phyloP scores from a whole-genome alignment of 768 basidiomycete genomes.

The Lentinula lateritia region DNA sequence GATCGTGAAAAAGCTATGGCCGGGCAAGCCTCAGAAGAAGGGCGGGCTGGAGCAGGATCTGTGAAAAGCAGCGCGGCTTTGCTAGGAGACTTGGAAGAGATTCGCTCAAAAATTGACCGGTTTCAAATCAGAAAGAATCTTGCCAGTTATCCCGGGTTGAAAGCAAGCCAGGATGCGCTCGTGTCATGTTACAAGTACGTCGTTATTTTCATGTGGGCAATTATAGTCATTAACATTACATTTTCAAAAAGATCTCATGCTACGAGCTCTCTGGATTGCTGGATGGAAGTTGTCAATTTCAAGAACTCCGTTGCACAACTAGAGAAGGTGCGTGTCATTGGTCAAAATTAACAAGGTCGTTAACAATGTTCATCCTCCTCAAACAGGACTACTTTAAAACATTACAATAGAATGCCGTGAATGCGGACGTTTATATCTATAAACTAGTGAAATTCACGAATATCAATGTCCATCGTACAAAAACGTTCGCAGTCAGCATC shows the following conservation, averaged over 20 bases:
- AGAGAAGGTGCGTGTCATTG: slow-evolving; percentile 50
- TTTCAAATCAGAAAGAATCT: slow-evolving; percentile 56
- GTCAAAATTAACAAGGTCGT: slow-evolving; percentile 3
- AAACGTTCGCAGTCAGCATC: not conserved
- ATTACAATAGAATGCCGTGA: slow-evolving; percentile 32
- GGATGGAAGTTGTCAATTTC: slow-evolving; percentile 66
- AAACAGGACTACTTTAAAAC: slow-evolving; percentile 59
- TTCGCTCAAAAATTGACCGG: slow-evolving; percentile 66
- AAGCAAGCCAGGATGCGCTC: slow-evolving; percentile 52
- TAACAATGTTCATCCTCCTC: slow-evolving; percentile 2
- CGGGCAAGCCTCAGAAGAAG: slow-evolving; percentile 31
- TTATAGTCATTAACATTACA: too few species aligned
- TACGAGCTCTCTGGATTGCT: slow-evolving; percentile 63
- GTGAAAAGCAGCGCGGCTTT: slow-evolving; percentile 58
- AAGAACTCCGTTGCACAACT: slow-evolving; percentile 60
- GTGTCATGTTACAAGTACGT: slow-evolving; percentile 73
- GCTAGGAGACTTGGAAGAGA: slow-evolving; percentile 70
- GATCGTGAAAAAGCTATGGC: slow-evolving; percentile 63
- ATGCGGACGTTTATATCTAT: not conserved
- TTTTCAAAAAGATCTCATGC: slow-evolving; percentile 29
- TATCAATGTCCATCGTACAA: not conserved
- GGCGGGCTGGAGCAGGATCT: slow-evolving; percentile 30
- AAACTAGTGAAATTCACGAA: not conserved
- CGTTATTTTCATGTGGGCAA: not conserved
- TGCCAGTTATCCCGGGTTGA: slow-evolving; percentile 49